These are phyloP conservation scores for Trichoderma koningiopsis DNA, from an alignment of 2,329 filamentous ascomycete species.

Conservation along the genomic window DNA sequence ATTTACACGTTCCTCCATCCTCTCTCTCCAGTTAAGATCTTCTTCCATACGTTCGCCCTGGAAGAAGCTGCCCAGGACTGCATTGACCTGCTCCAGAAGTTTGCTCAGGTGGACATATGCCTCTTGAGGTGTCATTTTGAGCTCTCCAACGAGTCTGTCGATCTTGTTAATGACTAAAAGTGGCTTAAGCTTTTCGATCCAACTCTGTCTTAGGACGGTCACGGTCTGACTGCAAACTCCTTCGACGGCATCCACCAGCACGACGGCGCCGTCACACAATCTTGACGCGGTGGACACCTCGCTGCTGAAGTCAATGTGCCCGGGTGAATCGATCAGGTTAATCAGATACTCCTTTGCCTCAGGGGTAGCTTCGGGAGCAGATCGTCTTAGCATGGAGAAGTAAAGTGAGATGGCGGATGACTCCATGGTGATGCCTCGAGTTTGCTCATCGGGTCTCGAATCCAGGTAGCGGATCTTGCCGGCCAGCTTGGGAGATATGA, in stretches of 20 bases:
- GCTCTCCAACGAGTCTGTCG: constrained; percentile 88
- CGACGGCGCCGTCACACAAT: constrained; percentile 90
- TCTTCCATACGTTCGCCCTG: constrained; percentile 99
- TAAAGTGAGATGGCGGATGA: constrained; percentile 96
- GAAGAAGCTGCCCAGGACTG: constrained; percentile 95
- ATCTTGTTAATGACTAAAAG: constrained; percentile 98
- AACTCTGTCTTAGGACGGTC: constrained; percentile 90
- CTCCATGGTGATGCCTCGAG: constrained; percentile 99
- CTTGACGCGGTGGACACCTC: constrained; percentile 96
- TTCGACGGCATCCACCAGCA: constrained; percentile 94
- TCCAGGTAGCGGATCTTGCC: constrained; percentile 98
- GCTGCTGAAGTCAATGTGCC: constrained; percentile 98
- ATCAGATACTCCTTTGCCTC: constrained; percentile 88
- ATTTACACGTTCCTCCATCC: constrained; percentile 81
- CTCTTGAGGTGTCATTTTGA: constrained; percentile 89
- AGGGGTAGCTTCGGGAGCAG: constrained; percentile 66
- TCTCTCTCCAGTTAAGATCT: constrained; percentile 92
- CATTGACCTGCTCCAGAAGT: constrained; percentile 93
- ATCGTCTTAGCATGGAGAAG: constrained; percentile 85
- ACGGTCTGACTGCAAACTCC: constrained; percentile 98
- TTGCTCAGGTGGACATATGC: constrained; percentile 88
- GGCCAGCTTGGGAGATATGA: constrained; percentile 95
- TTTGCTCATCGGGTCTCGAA: constrained; percentile 92
- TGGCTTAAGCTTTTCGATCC: constrained; percentile 93
- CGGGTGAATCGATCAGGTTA: constrained; percentile 96